Percentiles rank a stretch among this genome's conserved stretches.
These are phyloP conservation scores for Pyracantha coccinea DNA, from an alignment of 331 rosid species.

Conservation along the genomic window DNA sequence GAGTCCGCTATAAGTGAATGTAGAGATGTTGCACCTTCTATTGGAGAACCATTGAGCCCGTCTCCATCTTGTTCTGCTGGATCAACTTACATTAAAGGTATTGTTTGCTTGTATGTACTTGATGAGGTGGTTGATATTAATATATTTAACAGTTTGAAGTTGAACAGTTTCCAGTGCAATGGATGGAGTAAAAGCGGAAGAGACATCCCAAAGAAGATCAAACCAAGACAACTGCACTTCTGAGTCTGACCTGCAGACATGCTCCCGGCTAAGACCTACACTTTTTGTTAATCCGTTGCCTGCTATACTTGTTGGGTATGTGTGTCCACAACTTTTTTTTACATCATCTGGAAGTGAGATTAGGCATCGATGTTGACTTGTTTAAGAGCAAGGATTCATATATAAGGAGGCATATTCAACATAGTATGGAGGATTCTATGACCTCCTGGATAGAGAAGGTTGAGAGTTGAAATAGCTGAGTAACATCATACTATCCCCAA, in stretches of 20 bases:
- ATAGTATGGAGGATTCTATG: no score
- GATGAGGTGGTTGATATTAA: conserved; percentile 14
- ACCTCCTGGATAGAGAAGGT: no score
- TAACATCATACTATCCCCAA: no score
- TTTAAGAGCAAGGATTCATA: not conserved
- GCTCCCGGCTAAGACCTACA: conserved; percentile 74
- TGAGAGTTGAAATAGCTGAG: no score
- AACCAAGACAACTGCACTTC: conserved; percentile 63
- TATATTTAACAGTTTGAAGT: conserved; percentile 19
- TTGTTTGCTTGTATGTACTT: conserved; percentile 1
- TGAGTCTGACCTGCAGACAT: conserved; percentile 63
- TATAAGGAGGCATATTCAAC: not conserved
- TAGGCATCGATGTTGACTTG: no score
- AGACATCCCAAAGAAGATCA: conserved; percentile 72
- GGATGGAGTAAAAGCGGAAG: conserved; percentile 77
- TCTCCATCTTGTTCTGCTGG: conserved; percentile 80
- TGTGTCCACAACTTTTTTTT: not conserved
- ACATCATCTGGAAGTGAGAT: not conserved
- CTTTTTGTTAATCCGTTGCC: conserved; percentile 77
- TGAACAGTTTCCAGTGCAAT: conserved; percentile 37
- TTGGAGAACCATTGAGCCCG: conserved; percentile 82
- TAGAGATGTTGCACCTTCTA: conserved; percentile 39
- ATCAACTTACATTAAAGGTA: conserved; percentile 78
- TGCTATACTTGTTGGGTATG: conserved; percentile 95
- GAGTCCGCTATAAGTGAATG: conserved; percentile 80